Base-by-base conservation (phyloP, 805 yeast species). In the Kuraishia cidri region DNA sequence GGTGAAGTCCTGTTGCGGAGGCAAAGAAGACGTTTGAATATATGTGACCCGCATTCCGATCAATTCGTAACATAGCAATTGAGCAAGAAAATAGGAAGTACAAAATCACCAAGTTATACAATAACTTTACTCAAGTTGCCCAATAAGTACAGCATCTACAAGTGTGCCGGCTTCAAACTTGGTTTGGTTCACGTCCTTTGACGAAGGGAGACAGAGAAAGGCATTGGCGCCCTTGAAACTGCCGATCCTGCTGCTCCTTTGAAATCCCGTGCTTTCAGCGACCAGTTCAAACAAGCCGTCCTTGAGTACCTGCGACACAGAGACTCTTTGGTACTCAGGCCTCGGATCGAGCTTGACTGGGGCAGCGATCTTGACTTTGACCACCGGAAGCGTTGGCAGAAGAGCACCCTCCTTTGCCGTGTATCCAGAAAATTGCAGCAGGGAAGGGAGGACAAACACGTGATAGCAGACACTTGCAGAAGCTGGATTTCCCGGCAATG, bases 401-500 rank as follows among this genome's bases (percentile, higher is more conserved):
- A 25, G 23, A 13, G n/a, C 32, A 2, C 14, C 33, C n/a, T n/a
- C n/a, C 32, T n/a, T 37, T 28, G 34, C 33, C 6, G 34, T 30
- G 3, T 43, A 23, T 1, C 72, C 71, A n/a, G 59, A 47, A 38
- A 50, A 52, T 37, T 56, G 48, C 24, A 62, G 41, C 19, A 69
- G 27, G 3, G 71, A 58, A 1, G 74, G 71, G 9, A 64, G 49
- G 0, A 67, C 75, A 48, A 71, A 70, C 16, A 71, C 41, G 35
- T 64, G 54, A 32, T 60, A 52, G 29, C 73, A 65, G 1, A 69
- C 76, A 4, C 60, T 50, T 2, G 72, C 72, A 4, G 75, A 68
- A 0, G 72, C 76, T 6, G 78, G 78, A 38, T 71, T 71, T 2
- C 78, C 78, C 1, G 78, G 78, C 3, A 71, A 52, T 0, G 70